These are phyloP conservation scores for Cladosporium oxysporum DNA, from an alignment of 2,329 filamentous ascomycete genomes.

Conservation along the genomic window DNA sequence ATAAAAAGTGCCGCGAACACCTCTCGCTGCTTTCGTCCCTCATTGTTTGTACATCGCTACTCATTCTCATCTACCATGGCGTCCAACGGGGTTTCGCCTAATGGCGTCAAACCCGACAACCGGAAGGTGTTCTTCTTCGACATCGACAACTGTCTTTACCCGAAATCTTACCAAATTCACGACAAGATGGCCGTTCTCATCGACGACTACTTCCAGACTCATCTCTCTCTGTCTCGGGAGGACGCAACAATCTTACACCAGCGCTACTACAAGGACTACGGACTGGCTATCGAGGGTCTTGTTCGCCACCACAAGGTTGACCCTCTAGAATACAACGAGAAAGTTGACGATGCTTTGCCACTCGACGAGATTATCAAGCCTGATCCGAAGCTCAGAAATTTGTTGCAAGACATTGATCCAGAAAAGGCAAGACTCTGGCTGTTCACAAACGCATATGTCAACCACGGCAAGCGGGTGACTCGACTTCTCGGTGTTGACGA, in stretches of 20 bases:
- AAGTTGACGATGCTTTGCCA: conserved; percentile 93
- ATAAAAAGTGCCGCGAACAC: not conserved
- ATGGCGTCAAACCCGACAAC: conserved; percentile 20
- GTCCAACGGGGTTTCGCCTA: not conserved
- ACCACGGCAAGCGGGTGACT: conserved; percentile 80
- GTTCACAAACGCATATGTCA: conserved; percentile 94
- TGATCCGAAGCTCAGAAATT: conserved; percentile 68
- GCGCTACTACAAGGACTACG: conserved; percentile 94
- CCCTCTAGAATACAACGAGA: conserved; percentile 87
- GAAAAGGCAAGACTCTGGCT: conserved; percentile 88
- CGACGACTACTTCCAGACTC: conserved; percentile 62
- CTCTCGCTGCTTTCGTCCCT: conserved; percentile 1
- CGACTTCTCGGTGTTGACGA: conserved; percentile 79
- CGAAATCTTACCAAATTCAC: conserved; percentile 75
- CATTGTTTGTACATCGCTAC: not conserved
- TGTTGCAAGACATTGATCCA: conserved; percentile 81
- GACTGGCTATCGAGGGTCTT: conserved; percentile 93
- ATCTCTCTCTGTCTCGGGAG: conserved; percentile 71
- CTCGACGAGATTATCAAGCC: conserved; percentile 82
- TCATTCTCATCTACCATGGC: conserved; percentile 14
- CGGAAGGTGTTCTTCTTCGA: conserved; percentile 73
- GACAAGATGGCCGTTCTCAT: conserved; percentile 88
- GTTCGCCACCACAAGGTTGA: conserved; percentile 94
- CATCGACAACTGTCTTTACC: conserved; percentile 97
- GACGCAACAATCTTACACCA: conserved; percentile 85